These are phyloP conservation scores for Davidsoniella eucalypti DNA, from an alignment of 2,329 filamentous ascomycete species.

Conservation along the genomic window DNA sequence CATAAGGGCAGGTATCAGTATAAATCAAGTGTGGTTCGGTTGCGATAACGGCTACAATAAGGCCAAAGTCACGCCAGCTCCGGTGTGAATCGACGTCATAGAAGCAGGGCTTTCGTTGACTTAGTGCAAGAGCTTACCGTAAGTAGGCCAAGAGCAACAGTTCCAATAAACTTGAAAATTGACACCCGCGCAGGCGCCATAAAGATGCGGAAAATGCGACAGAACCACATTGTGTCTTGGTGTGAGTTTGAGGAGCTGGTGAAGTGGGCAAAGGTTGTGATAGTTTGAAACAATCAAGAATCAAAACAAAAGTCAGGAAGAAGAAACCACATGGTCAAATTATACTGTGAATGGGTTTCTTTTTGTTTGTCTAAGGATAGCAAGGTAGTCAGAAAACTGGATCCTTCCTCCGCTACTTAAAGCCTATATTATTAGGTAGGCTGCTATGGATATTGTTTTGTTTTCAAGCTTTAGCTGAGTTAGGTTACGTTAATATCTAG, in stretches of 20 bases:
- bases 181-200: constrained; percentile 58
- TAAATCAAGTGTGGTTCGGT: not conserved
- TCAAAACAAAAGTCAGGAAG: not conserved
- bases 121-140: constrained; percentile 44
- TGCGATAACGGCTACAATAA: not conserved
- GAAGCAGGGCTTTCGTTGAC: not conserved
- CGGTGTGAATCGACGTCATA: not conserved
- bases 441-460: too few relatives aligned
- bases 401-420: too few relatives aligned
- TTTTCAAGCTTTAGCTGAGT: too few relatives aligned
- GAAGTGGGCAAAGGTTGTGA: not conserved
- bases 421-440: too few relatives aligned
- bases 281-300: not conserved
- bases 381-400: too few relatives aligned
- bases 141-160: constrained; percentile 70
- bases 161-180: constrained; percentile 82
- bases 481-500: too few relatives aligned
- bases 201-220: constrained; percentile 16
- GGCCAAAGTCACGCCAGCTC: not conserved
- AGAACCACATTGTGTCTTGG: constrained; percentile 8
- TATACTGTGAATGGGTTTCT: too few relatives aligned
- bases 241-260: not conserved
- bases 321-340: not conserved
- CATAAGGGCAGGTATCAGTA: not conserved
- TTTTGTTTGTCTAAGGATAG: too few relatives aligned